Evolutionary conservation across 2,329 filamentous ascomycete species (phyloP).

Genomic region (Talaromyces verruculosus): DNA sequence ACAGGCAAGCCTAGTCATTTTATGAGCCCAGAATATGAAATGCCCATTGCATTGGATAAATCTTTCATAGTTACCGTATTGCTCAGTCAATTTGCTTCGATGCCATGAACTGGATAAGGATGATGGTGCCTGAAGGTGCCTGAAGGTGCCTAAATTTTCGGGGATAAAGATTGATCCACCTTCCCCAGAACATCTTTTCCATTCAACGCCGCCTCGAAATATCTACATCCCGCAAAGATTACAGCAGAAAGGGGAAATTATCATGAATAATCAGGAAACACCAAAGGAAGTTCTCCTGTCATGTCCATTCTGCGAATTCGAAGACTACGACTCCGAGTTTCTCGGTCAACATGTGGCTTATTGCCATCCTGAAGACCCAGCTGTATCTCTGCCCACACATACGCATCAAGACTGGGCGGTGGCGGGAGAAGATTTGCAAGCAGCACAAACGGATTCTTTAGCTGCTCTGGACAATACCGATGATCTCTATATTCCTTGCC

Average conservation of each 20-base stretch:
- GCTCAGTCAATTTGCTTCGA: background rate
- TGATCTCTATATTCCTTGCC: conserved; percentile 53
- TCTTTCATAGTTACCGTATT: background rate
- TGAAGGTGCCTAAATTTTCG: conserved; percentile 22
- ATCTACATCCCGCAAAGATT: background rate
- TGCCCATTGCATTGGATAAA: background rate
- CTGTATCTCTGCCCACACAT: background rate
- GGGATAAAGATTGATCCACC: conserved; percentile 22
- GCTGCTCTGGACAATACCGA: conserved; percentile 19
- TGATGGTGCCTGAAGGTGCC: background rate
- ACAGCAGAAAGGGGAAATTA: background rate
- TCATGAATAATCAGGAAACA: conserved; percentile 6
- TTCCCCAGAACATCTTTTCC: conserved; percentile 12
- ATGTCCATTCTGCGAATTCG: conserved; percentile 50
- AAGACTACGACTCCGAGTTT: conserved; percentile 40
- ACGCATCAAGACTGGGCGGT: background rate
- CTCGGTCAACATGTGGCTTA: conserved; percentile 48
- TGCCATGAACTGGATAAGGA: background rate
- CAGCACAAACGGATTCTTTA: background rate
- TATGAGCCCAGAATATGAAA: background rate
- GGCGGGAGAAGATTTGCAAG: background rate
- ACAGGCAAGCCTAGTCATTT: background rate
- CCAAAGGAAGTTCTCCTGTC: conserved; percentile 22
- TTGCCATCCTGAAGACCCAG: conserved; percentile 44
- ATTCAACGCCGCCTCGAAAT: background rate